phyloP scores from a whole-genome alignment of 352 stramenopile genomes.

The Pythium periplocum region DNA sequence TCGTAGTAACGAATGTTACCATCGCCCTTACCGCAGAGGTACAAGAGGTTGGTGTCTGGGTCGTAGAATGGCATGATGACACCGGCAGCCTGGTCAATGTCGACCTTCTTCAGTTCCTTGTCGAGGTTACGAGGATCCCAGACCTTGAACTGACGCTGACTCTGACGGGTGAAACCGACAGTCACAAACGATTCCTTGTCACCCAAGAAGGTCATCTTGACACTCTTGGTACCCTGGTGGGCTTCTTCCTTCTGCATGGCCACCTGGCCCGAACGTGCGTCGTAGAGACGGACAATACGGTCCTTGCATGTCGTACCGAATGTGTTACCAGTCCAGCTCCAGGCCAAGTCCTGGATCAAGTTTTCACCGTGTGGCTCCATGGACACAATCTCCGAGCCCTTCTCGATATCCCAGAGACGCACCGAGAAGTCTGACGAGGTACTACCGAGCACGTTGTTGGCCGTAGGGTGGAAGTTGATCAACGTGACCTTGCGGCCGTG shows the following conservation, averaged over 20 bases:
- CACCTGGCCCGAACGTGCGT: slow-evolving; percentile 88
- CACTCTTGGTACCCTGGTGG: slow-evolving; percentile 97
- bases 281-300: slow-evolving; percentile 96
- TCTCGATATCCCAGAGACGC: slow-evolving; percentile 99
- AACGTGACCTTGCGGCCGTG: slow-evolving; percentile 97
- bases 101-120: slow-evolving; percentile 92
- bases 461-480: slow-evolving; percentile 97
- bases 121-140: slow-evolving; percentile 86
- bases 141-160: slow-evolving; percentile 91
- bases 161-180: slow-evolving; percentile 96
- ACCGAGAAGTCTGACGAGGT: slow-evolving; percentile 94
- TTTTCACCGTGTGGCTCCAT: slow-evolving; percentile 84
- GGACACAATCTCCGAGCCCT: slow-evolving; percentile 86
- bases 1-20: slow-evolving; percentile 99
- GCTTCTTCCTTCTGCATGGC: slow-evolving; percentile 81
- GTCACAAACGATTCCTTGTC: slow-evolving; percentile 95
- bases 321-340: slow-evolving; percentile 95
- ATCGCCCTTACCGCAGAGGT: slow-evolving; percentile 97
- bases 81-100: slow-evolving; percentile 97
- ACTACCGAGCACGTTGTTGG: slow-evolving; percentile 95
- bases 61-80: slow-evolving; percentile 99
- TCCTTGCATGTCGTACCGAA: slow-evolving; percentile 98
- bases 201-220: slow-evolving; percentile 96
- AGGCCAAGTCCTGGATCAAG: slow-evolving; percentile 97
- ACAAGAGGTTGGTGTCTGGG: slow-evolving; percentile 96